Base-by-base conservation (phyloP, 169 alveolate genomes). In the Cyclospora cayetanensis region DNA sequence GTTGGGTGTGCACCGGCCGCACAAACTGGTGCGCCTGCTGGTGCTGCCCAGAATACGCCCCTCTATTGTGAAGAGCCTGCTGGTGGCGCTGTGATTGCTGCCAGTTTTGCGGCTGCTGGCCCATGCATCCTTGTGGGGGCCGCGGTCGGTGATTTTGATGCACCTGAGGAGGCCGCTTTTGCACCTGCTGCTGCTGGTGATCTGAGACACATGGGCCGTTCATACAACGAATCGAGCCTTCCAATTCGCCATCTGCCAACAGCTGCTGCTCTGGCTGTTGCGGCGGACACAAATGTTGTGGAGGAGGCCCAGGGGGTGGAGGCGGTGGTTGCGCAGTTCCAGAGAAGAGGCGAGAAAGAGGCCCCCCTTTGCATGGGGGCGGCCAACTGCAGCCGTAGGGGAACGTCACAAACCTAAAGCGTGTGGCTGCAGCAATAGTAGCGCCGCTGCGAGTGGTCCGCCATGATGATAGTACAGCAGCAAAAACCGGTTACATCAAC, bases 341-440 rank as follows among this genome's bases (percentile, higher is more conserved):
- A 18, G 74, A n/a, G 9, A 60, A 20, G 15, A 60, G 74, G 18
- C 74, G 74, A 20, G 74, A 60, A 60, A 11, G 74, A 68, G 82
- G 42, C 18, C 42, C 82, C 1, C 31, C 82, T 11, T 50, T 68
- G 50, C 82, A 29, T 2, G 50, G 42, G 41, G 42, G 82, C 27
- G n/a, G 82, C 53, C 82, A 68, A 50, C 82, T 34, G 82, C 50
- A 68, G 82, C 82, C 27, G 52, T 50, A 50, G 25, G 9, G 60
- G 60, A 60, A 4, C 82, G 35, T 12, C 41, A 68, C 82, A 37
- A 7, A 15, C 12, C 20, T 29, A 7, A 7, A 12, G 46, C 82
- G 29, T 9, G 1, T 9, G 18, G 12, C 46, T 0, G 82, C 82
- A 29, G 82, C 29, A 29, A 25, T 11, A 34, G 46, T 27, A 68